Conservation (phyloP, 1,284 basidiomycete species). For the Violaceomyces palustris region DNA sequence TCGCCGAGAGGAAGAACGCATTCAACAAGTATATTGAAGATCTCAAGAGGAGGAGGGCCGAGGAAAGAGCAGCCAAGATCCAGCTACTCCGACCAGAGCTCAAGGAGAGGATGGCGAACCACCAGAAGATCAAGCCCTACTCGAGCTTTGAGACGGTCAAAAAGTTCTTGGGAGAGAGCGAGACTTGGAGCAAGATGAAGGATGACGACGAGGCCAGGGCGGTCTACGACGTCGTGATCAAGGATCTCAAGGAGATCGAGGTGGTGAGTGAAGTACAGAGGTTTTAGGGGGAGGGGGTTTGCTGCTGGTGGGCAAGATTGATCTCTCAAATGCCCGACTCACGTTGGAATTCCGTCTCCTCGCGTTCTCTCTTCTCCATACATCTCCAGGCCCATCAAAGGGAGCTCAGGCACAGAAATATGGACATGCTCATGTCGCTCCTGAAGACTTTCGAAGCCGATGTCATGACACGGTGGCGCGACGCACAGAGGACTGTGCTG, state of each 20-base stretch:
- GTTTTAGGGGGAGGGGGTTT: neutral
- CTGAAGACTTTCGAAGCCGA: constrained; percentile 46
- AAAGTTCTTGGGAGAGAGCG: constrained; percentile 12
- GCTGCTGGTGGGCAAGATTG: too few species aligned
- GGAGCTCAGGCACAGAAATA: constrained; percentile 31
- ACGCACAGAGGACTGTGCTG: constrained; percentile 44
- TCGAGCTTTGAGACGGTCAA: constrained; percentile 32
- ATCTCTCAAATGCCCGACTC: too few species aligned
- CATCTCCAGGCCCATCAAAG: constrained; percentile 12
- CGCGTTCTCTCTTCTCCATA: neutral
- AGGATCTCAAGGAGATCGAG: constrained; percentile 27
- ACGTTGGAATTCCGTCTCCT: too few species aligned
- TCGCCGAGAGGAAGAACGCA: constrained; percentile 87
- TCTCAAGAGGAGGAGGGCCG: constrained; percentile 30
- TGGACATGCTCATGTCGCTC: constrained; percentile 39
- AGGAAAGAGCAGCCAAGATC: constrained; percentile 15
- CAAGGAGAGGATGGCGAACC: constrained; percentile 9
- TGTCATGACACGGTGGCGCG: constrained; percentile 45
- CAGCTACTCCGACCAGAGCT: constrained; percentile 33
- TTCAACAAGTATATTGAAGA: constrained; percentile 57
- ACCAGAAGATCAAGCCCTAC: constrained; percentile 34
- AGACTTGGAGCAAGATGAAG: constrained; percentile 20
- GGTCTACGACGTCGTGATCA: constrained; percentile 26
- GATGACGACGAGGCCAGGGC: constrained; percentile 26
- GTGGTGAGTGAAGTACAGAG: constrained; percentile 2